These are phyloP conservation scores for barley (Hordeum vulgare) DNA, from an alignment of 176 grass and related monocot species.

Conservation along the genomic window MorexV3_pseudomolecules_assembly NC_058522.1:507020125-507020624, in stretches of 20 bases:
- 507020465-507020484: constrained; percentile 4
- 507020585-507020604: neutral
- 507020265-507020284: neutral
- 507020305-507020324: neutral
- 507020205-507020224: too few relatives aligned
- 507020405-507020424: neutral
- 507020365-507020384: constrained; percentile 15
- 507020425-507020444: neutral
- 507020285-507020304: neutral
- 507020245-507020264: neutral
- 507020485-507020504: constrained; percentile 22
- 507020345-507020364: neutral
- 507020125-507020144: neutral
- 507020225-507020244: too few relatives aligned
- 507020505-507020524: neutral
- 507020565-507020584: constrained; percentile 11
- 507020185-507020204: neutral
- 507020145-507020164: neutral
- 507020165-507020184: constrained; percentile 27
- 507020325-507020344: neutral
- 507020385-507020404: neutral
- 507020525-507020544: neutral
- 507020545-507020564: neutral
- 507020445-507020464: neutral
- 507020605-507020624: neutral